These are phyloP conservation scores for Pleomassaria siparia DNA, from an alignment of 2,329 filamentous ascomycete genomes.

Conservation along the genomic window DNA sequence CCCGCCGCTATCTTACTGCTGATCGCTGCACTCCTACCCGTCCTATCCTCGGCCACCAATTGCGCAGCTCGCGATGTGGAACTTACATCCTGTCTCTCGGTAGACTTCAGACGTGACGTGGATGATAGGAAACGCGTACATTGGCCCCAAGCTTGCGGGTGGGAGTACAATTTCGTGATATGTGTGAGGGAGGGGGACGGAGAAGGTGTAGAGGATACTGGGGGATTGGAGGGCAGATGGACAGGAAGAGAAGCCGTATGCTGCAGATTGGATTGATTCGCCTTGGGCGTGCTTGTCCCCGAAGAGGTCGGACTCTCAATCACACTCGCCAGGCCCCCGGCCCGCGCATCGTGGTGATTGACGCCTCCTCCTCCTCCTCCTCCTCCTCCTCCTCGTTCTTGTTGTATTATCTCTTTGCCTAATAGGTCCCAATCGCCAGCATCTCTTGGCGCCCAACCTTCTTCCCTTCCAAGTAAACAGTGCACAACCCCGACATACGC, in stretches of 20 bases:
- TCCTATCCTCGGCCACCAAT: constrained; percentile 64
- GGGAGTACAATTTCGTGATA: constrained; percentile 78
- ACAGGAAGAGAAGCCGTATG: no score
- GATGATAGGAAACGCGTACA: constrained; percentile 73
- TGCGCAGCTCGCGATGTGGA: constrained; percentile 86
- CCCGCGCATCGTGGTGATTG: not conserved
- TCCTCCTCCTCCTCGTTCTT: no score
- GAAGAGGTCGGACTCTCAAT: not conserved
- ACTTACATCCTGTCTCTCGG: constrained; percentile 80
- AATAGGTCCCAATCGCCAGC: no score
- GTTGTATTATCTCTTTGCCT: no score
- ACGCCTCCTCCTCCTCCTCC: no score
- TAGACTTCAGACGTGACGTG: constrained; percentile 61
- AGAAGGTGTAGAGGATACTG: no score
- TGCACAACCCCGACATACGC: constrained; percentile 87
- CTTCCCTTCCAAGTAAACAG: constrained; percentile 62
- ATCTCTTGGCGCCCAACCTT: not conserved
- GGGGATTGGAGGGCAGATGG: no score
- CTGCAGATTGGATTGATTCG: not conserved
- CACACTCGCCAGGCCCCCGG: not conserved
- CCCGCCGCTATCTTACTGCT: constrained; percentile 73
- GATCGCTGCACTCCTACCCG: constrained; percentile 71
- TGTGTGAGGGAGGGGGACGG: not conserved
- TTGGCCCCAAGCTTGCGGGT: constrained; percentile 95
- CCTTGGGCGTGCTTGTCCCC: not conserved